Evolutionary conservation across 805 yeast species (phyloP), one percentile per base, ranked within the genome.

Genomic region (Metschnikowia hibisci): DNA sequence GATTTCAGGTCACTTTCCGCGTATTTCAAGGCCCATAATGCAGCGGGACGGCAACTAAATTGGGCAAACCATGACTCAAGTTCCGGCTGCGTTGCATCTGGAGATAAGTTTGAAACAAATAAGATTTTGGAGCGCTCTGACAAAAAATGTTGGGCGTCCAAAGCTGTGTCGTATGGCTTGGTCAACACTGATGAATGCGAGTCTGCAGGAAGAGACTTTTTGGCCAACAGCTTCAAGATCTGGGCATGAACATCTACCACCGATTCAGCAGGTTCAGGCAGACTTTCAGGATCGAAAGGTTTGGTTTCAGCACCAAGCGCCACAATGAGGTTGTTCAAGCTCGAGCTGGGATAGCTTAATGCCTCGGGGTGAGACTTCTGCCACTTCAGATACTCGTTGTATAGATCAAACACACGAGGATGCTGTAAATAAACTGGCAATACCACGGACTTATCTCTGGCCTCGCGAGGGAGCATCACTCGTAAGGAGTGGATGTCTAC

Each of bases 11-110:
- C 49, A 12, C 43, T 41, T 14, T 66, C 71, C 20, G 81, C 75
- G n/a, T 78, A 74, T 56, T 81, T 82, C 40, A 89, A 71, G 0
- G 93, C 81, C 96, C 96, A 88, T 60, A 88, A 87, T 10, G 95
- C 93, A 39, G 86, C 75, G 2, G 96, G 95, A 39, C 90, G 74
- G 2, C 87, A 84, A 3, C 95, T 95, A 60, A 77, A 83, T 58
- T 86, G 93, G 4, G 88, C 80, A 60, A 88, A 89, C 96, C 96
- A 90, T 26, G 84, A 74, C 66, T 89, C 96, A 37, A 89, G 70
- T 63, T 90, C 96, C 40, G 88, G 76, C 63, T 90, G 96, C 1
- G 96, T 90, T 5, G 91, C 86, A 55, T 89, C 96, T 20, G 71
- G 71, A 2, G 96, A 90, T 50, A 90, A 66, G 61, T 87, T 88